Evolutionary conservation across 2,329 filamentous ascomycete genomes (phyloP), one percentile per base, ranked within the genome.

Genomic region (Tolypocladium album): DNA sequence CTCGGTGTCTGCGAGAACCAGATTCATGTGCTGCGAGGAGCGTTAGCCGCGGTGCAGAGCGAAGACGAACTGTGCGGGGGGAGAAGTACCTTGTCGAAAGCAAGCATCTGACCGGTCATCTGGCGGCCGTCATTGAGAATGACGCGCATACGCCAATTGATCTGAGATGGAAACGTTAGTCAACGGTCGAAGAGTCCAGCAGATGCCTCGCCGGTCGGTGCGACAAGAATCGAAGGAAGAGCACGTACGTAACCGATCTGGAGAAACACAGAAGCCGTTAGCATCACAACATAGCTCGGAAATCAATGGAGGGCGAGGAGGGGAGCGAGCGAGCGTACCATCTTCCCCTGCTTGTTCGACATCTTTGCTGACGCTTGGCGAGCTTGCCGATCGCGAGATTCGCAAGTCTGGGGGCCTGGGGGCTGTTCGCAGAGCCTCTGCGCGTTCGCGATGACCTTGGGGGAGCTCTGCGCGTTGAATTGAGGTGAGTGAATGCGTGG

Each of bases 91-190:
- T 97, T 97, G 77, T 99, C 94, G 71, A 97, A 99, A 59, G 94
- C 94, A 67, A 99, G 85, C 90, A 99, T 96, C 76, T 97, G 92
- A 63, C 92, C 94, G 47, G 92, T 92, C 87, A 99, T 95, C 76
- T 97, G 91, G 71, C 94, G 88, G 65, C 91, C 91, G 79, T 99
- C 94, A 72, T 90, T 91, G 74, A 99, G 83, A 60, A 92, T 97
- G 65, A 97, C 88, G 73, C 93, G 88, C 92, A 99, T 97, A 77
- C 93, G 91, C 82, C 96, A 97, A 81, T 99, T 97, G 83, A 99
- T 96, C 94, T 97, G 63, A 43, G n/a, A 50, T 15, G 15, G 42
- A 8, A 27, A 15, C 7, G 56, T 64, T 17, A 67, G 64, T 55
- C 15, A 53, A 39, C 13, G 11, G 20, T 38, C 22, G 31, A 38